Base-by-base conservation (phyloP, 371 early-diverging fungal genomes). In the Zychaea mexicana region DNA sequence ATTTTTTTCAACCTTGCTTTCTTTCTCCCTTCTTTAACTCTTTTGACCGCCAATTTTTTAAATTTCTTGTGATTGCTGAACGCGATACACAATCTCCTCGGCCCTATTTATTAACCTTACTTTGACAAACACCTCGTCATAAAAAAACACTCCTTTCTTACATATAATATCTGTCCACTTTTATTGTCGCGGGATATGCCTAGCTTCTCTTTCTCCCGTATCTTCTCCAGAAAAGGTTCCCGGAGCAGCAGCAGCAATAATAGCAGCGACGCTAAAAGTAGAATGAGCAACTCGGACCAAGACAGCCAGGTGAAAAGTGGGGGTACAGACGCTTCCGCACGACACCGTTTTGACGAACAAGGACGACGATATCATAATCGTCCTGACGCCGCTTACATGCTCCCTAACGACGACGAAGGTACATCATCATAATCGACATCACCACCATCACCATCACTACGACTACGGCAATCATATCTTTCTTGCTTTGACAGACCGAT, bases 341-440 rank as follows among this genome's bases (percentile, higher is more conserved):
- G 36, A 2, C 72, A 66, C 54, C 61, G 67, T 8, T 81, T 72
- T 52, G 67, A 68, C 22, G 74, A 76, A 32, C 49, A 49, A 24
- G 86, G 86, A 9, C 73, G 86, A 61, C 73, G 76, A 38, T 78
- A 75, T 27, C 78, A 83, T 52, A 71, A 73, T 24, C 70, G 76
- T 22, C 68, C 68, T 21, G 73, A 60, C 27, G 76, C 75, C 6
- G 65, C 76, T n/a, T 86, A 86, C 60, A 69, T 83, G 54, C 63
- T 86, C 3, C 86, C 86, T 4, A 80, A 81, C 39, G 84, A 86
- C 39, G 73, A 81, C 39, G 74, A 67, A 69, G 80, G 80, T 76
- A 52, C 12, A 36, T 33, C n/a, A n/a, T n/a, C n/a, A 33, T 8
- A 8, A 33, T 19, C 36, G 22, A 21, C n/a, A 9, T 5, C 31